Evolutionary conservation across 2,329 filamentous ascomycete species (phyloP), one percentile per base, ranked within the genome.

Genomic region (Cadophora sp.): DNA sequence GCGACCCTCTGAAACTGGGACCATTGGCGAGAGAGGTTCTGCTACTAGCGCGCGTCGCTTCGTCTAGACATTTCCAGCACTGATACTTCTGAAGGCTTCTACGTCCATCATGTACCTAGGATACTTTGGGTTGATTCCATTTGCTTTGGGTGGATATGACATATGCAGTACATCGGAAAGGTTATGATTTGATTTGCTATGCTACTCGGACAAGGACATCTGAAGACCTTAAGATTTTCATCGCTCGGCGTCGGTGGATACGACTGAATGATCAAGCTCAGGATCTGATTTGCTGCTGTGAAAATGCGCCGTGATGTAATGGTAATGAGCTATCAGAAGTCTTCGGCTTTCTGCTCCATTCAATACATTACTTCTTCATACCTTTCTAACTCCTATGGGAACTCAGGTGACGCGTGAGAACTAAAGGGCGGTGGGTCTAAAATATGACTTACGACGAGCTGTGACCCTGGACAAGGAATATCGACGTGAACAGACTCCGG

Each of bases 1-100:
- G 3, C 29, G 46, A 29, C 60, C 60, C 16, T 62, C 60, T 11
- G 37, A 51, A 7, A 16, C 48, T 14, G 31, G 61, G 43, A 55
- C 61, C 5, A 63, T 63, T 19, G 29, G 48, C 5, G 61, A 63
- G 61, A 63, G 61, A 63, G 16, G 29, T 27, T 53, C 61, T 53
- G 61, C 61, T 11, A 53, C 48, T 16, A 63, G 46, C n/a, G 31
- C 37, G 31, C 48, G 24, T 37, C 16, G 27, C 27, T 63, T 53
- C 48, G 27, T 63, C 48, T 63, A 51, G 48, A 53, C 16, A 62
- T 51, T 53, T 51, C 26, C 22, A 29, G 40, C 19, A 29, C 7
- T 16, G 34, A 59, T 62, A 29, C 59, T n/a, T 27, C 27, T 5
- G 26, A 48, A n/a, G 24, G 12, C 27, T 29, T 61, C 40, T 46